Base-by-base conservation (phyloP, 495 filamentous ascomycete species). In the Penicillium nucicola region DNA sequence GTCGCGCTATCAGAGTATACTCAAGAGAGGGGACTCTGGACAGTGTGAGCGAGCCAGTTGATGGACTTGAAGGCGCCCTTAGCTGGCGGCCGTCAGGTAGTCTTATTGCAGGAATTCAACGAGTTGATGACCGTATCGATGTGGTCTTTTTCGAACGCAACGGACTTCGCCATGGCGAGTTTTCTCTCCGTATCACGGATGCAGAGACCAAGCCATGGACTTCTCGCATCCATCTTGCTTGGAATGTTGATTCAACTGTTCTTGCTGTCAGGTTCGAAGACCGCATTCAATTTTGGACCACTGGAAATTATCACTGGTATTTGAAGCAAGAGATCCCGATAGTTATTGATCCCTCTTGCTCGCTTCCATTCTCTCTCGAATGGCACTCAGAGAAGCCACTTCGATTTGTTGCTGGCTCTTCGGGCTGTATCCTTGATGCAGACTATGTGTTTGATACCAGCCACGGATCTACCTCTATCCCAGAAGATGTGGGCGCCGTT, bases 131-230 rank as follows among this genome's bases (percentile, higher is more conserved):
- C 42, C 76, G 77, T 3, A 70, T 87, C n/a, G 84, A 93, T 58
- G 85, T 97, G 33, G 85, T 96, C 3, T 97, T 97, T 69, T 98
- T 98, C 60, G 93, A 98, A 71, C 80, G 90, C 52, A 98, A 98
- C 64, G 93, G 93, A 22, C 77, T 98, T 42, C 83, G 93, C 19
- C 93, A 98, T 71, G 93, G 93, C 3, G 83, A 96, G 62, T 97
- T 97, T 58, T 81, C 83, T 17, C 76, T 97, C 12, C 81, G 86
- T 37, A 67, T 87, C 2, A 82, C 80, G 3, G 65, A 77, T 41
- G 77, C 82, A 45, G 80, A 86, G 50, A 59, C 74, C 23, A 63
- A 79, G n/a, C 72, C 72, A 8, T 77, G 73, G 59, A 79, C 75
- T 3, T 75, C 75, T 17, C 69, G 78, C 30, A 82, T 97, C 35